These are phyloP conservation scores for Phellopilus nigrolimitatus DNA, from an alignment of 1,284 basidiomycete species.

Conservation along the genomic window DNA sequence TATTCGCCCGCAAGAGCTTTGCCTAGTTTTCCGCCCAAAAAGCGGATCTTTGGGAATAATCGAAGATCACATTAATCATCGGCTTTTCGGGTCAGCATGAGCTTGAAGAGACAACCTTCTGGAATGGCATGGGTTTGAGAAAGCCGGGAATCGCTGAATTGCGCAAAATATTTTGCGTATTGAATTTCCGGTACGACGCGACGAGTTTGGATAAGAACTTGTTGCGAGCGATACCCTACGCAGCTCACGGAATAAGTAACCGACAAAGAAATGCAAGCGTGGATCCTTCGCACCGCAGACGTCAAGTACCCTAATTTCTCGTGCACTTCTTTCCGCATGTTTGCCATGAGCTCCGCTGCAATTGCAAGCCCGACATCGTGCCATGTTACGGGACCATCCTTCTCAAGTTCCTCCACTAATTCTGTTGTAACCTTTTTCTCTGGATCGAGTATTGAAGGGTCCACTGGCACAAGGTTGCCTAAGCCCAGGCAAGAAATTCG, in stretches of 20 bases:
- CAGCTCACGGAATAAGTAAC: not conserved
- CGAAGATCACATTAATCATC: not conserved
- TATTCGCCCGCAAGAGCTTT: conserved; percentile 84
- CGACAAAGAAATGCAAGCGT: not conserved
- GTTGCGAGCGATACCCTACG: conserved; percentile 85
- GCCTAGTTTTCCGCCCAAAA: conserved; percentile 93
- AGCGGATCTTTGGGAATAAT: conserved; percentile 66
- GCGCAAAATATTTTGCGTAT: conserved; percentile 82
- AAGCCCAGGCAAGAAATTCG: conserved; percentile 60
- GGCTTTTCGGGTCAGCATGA: not conserved
- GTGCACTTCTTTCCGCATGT: conserved; percentile 65
- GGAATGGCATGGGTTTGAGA: conserved; percentile 76
- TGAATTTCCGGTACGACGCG: conserved; percentile 87
- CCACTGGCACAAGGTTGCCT: conserved; percentile 68
- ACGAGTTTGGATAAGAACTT: conserved; percentile 93
- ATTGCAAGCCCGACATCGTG: conserved; percentile 89
- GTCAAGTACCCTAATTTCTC: conserved; percentile 86
- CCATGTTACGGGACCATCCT: conserved; percentile 59
- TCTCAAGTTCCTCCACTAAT: conserved; percentile 27
- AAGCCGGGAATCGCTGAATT: conserved; percentile 81
- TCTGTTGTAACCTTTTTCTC: conserved; percentile 19
- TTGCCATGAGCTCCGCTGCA: conserved; percentile 86
- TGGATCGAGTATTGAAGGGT: conserved; percentile 31
- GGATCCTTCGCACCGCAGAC: conserved; percentile 64
- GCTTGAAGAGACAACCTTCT: conserved; percentile 54